phyloP scores from a whole-genome alignment of 1,284 basidiomycete species.

The Cutaneotrichosporon sp. region DNA sequence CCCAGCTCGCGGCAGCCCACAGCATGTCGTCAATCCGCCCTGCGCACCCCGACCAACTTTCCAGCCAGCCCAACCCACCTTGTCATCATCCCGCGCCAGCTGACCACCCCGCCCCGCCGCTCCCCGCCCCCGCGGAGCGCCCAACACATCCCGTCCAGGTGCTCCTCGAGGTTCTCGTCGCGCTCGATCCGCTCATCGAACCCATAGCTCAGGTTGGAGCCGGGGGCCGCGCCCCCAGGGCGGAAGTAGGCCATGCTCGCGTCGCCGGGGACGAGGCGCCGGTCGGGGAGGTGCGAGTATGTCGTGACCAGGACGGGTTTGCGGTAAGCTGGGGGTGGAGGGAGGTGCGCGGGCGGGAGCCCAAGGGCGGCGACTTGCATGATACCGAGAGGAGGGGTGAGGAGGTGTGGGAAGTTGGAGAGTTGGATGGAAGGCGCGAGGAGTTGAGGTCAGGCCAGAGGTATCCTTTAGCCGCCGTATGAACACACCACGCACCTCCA shows the following conservation, averaged over 20 bases:
- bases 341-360: constrained; percentile 16
- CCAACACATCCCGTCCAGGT: constrained; percentile 66
- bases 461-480: no score
- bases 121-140: constrained; percentile 51
- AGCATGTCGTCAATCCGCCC: no score
- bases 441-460: background rate
- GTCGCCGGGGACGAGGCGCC: constrained; percentile 41
- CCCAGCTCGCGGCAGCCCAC: no score
- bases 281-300: constrained; percentile 49
- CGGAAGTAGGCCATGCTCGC: constrained; percentile 48
- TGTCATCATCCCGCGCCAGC: constrained; percentile 67
- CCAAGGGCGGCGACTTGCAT: constrained; percentile 15
- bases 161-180: constrained; percentile 63
- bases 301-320: constrained; percentile 44
- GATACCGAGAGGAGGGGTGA: background rate
- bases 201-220: constrained; percentile 45
- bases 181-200: constrained; percentile 45
- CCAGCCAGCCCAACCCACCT: no score
- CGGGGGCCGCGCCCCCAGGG: constrained; percentile 28
- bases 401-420: no score
- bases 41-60: no score
- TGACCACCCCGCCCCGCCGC: constrained; percentile 70
- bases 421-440: no score
- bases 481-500: no score
- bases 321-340: constrained; percentile 39